These are phyloP conservation scores for Phytophthora agathidicida DNA, from an alignment of 352 stramenopile genomes.

Conservation along the genomic window DNA sequence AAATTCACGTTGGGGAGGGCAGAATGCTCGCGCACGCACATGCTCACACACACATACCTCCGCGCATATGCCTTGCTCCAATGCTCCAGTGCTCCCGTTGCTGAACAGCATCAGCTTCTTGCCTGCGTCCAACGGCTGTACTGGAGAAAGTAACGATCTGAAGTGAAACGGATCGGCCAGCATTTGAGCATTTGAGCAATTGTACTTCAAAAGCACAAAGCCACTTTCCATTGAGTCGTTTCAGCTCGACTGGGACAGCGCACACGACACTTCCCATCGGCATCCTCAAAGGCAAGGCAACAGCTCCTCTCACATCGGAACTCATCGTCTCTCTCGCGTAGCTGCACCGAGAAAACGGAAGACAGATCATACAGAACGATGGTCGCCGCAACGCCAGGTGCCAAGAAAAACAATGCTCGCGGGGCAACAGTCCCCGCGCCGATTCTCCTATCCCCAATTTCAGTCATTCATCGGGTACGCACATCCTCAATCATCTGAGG, in stretches of 20 bases:
- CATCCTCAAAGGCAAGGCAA: conserved; percentile 24
- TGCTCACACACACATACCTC: too few relatives aligned
- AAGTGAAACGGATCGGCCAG: conserved; percentile 36
- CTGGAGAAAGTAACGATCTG: conserved; percentile 28
- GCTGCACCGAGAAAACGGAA: conserved; percentile 27
- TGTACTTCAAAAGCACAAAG: conserved; percentile 6
- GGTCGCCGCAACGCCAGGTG: conserved; percentile 26
- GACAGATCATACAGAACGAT: conserved; percentile 23
- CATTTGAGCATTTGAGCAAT: conserved; percentile 1
- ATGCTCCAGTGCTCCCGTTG: not conserved
- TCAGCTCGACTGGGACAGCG: conserved; percentile 30
- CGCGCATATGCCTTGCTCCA: not conserved
- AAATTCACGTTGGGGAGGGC: conserved; percentile 13
- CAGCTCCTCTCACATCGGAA: conserved; percentile 36
- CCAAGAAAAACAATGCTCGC: conserved; percentile 38
- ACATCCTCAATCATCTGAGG: conserved; percentile 3
- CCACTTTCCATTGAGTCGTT: conserved; percentile 33
- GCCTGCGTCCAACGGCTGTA: conserved; percentile 18
- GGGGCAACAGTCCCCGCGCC: conserved; percentile 17
- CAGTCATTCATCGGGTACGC: conserved; percentile 53
- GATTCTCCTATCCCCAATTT: conserved; percentile 60
- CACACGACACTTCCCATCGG: conserved; percentile 43
- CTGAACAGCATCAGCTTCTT: conserved; percentile 1
- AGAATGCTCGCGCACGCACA: conserved; percentile 14
- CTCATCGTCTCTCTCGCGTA: conserved; percentile 35